Conservation (phyloP, 345 rosid species). For the Murraya paniculata region DNA sequence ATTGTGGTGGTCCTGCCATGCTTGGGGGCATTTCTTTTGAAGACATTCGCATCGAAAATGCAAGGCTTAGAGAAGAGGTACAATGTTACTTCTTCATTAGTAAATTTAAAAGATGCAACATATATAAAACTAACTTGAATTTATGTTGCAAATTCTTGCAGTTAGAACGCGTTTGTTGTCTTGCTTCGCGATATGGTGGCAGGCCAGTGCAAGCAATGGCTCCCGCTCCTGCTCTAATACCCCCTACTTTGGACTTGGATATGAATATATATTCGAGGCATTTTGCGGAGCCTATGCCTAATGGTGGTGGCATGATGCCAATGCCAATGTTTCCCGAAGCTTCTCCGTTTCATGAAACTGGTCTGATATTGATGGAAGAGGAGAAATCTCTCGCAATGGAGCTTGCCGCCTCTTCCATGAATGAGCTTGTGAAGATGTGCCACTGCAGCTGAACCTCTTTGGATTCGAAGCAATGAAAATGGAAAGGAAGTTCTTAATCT, state of each 20-base stretch:
- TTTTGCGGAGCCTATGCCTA: slow-evolving; percentile 36
- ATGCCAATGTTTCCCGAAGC: slow-evolving; percentile 44
- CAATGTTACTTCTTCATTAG: too few species aligned
- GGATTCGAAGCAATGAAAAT: slow-evolving; percentile 44
- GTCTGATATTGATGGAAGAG: slow-evolving; percentile 51
- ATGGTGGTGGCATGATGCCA: slow-evolving; percentile 49
- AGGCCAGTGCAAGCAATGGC: slow-evolving; percentile 47
- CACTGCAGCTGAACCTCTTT: slow-evolving; percentile 56
- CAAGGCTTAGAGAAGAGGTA: slow-evolving; percentile 88
- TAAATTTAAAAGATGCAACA: too few species aligned
- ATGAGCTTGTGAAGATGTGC: slow-evolving; percentile 74
- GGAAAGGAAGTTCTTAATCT: slow-evolving; percentile 48
- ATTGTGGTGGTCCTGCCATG: slow-evolving; percentile 74
- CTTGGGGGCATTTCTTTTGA: slow-evolving; percentile 66
- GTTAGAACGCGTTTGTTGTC: slow-evolving; percentile 70
- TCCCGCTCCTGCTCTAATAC: slow-evolving; percentile 35
- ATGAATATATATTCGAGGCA: slow-evolving; percentile 61
- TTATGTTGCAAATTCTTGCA: slow-evolving; percentile 19
- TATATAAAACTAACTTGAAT: neutral
- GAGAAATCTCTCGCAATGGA: slow-evolving; percentile 72
- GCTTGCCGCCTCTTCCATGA: slow-evolving; percentile 60
- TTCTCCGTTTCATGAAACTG: slow-evolving; percentile 31
- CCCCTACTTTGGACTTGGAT: slow-evolving; percentile 69
- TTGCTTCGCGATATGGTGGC: slow-evolving; percentile 54
- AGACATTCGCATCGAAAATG: slow-evolving; percentile 79